Conservation (phyloP, 2,329 filamentous ascomycete genomes). For the Zarea fungicola region DNA sequence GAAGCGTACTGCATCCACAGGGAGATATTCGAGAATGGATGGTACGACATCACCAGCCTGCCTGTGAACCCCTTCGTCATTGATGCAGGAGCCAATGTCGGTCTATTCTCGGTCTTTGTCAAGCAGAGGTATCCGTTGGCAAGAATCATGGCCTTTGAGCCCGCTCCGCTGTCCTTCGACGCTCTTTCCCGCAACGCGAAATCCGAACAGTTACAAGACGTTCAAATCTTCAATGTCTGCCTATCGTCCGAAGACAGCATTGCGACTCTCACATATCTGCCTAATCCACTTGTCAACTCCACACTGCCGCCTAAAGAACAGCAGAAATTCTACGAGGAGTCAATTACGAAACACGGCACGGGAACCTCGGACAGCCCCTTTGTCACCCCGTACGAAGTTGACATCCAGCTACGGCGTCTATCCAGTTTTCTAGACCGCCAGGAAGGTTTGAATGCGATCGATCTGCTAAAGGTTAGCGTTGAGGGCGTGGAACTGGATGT, state of each 20-base stretch:
- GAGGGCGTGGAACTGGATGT: conserved; percentile 23
- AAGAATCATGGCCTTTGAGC: conserved; percentile 23
- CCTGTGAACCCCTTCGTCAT: conserved; percentile 17
- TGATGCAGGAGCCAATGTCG: conserved; percentile 24
- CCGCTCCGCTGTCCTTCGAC: conserved; percentile 18
- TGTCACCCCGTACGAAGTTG: too few species aligned
- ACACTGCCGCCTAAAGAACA: conserved; percentile 18
- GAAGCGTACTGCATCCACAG: too few species aligned
- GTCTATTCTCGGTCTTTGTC: conserved; percentile 23
- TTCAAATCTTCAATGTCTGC: conserved; percentile 14
- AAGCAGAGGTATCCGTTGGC: conserved; percentile 21
- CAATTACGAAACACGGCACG: conserved; percentile 6
- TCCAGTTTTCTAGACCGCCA: conserved; percentile 16
- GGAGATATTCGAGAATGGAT: conserved; percentile 20
- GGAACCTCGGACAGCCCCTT: too few species aligned
- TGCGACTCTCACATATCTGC: conserved; percentile 18
- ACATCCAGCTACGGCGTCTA: conserved; percentile 16
- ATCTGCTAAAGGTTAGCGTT: conserved; percentile 25
- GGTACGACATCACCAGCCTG: conserved; percentile 17
- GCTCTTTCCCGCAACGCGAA: conserved; percentile 17
- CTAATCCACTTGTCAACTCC: conserved; percentile 20
- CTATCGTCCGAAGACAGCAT: conserved; percentile 8
- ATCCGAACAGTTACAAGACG: conserved; percentile 14
- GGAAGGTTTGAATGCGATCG: conserved; percentile 16
- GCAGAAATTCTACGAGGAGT: conserved; percentile 2